phyloP scores from a whole-genome alignment of 2,329 filamentous ascomycete species.

The Periconia sp. region DNA sequence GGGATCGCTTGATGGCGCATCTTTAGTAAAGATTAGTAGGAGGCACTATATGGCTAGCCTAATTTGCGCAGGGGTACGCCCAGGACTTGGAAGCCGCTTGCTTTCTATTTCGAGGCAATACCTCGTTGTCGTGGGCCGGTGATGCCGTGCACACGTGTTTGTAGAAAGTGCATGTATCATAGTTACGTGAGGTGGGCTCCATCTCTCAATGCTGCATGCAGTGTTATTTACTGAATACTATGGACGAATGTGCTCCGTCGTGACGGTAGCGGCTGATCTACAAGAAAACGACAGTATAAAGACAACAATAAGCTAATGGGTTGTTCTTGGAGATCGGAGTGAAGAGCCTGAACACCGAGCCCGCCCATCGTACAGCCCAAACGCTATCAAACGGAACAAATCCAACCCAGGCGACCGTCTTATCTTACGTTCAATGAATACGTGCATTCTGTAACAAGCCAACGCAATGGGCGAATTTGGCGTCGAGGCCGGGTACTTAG shows the following conservation, averaged over 20 bases:
- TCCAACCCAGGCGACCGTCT: not conserved
- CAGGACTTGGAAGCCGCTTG: too few species aligned
- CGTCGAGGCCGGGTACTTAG: not conserved
- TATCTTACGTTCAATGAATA: not conserved
- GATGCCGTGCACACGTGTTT: too few species aligned
- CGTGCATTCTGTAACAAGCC: not conserved
- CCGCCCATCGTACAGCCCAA: not conserved
- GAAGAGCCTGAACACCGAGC: not conserved
- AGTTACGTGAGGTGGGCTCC: too few species aligned
- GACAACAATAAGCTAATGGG: not conserved
- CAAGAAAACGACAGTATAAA: not conserved
- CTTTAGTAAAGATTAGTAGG: too few species aligned
- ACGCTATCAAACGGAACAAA: constrained; percentile 5
- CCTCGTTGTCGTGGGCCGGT: too few species aligned
- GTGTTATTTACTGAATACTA: not conserved
- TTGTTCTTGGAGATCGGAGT: not conserved
- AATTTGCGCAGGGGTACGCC: too few species aligned
- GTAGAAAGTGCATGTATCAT: too few species aligned
- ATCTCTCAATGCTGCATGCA: not conserved
- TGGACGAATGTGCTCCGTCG: not conserved
- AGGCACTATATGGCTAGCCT: too few species aligned
- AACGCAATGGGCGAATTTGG: not conserved
- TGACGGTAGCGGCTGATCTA: not conserved
- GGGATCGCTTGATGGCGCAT: too few species aligned
- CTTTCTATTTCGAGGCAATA: too few species aligned